Evolutionary conservation across 352 stramenopile genomes (phyloP).

Genomic region (Peronosclerospora sorghi): DNA sequence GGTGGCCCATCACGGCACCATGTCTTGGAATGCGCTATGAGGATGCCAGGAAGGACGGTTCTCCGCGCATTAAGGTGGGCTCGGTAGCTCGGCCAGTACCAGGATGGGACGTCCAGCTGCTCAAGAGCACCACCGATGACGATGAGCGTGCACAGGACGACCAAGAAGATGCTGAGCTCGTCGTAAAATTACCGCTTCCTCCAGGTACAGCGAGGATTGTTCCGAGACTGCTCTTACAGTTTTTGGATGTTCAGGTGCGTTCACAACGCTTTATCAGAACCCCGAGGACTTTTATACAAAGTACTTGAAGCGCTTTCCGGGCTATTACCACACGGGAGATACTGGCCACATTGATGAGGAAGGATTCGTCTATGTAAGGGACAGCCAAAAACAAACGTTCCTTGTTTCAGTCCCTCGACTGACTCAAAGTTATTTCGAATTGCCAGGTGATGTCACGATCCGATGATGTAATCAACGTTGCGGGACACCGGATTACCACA

Average conservation of each 20-base stretch:
- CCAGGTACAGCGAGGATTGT: constrained; percentile 55
- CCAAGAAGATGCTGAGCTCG: constrained; percentile 50
- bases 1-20: constrained; percentile 64
- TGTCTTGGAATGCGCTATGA: constrained; percentile 60
- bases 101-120: constrained; percentile 74
- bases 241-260: constrained; percentile 20
- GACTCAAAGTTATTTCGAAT: not conserved
- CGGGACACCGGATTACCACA: constrained; percentile 79
- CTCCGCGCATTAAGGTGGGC: constrained; percentile 49
- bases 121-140: constrained; percentile 40
- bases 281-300: constrained; percentile 66
- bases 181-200: constrained; percentile 77
- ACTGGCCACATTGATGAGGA: constrained; percentile 82
- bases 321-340: constrained; percentile 87
- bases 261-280: constrained; percentile 82
- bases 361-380: constrained; percentile 77
- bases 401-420: not conserved
- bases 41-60: constrained; percentile 26
- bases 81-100: constrained; percentile 57
- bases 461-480: constrained; percentile 88
- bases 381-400: not conserved
- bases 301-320: constrained; percentile 77
- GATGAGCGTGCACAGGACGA: constrained; percentile 43
- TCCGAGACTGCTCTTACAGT: no score
- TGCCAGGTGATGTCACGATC: constrained; percentile 80